These are phyloP conservation scores for Cubamyces lactineus DNA, from an alignment of 768 basidiomycete species.

Conservation along the genomic window DNA sequence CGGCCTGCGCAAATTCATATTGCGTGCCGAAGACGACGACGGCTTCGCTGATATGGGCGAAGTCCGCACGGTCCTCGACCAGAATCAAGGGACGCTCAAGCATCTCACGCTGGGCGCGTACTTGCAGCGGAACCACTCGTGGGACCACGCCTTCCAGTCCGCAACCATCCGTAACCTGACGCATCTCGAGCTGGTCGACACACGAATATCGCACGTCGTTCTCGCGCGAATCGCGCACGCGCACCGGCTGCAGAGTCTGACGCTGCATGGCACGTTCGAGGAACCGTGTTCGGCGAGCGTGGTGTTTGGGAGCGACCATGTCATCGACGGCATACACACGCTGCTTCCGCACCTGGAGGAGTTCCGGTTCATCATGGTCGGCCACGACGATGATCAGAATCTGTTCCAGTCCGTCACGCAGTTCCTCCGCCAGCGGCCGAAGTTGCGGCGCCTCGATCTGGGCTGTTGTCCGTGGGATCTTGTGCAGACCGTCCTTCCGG, in stretches of 20 bases:
- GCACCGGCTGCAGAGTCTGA: slow-evolving; percentile 61
- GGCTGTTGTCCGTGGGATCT: slow-evolving; percentile 71
- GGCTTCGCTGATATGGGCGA: slow-evolving; percentile 73
- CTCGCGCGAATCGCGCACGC: slow-evolving; percentile 66
- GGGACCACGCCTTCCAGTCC: slow-evolving; percentile 67
- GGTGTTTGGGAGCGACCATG: slow-evolving; percentile 63
- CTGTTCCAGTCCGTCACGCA: slow-evolving; percentile 59
- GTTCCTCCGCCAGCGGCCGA: slow-evolving; percentile 53
- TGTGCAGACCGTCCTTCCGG: slow-evolving; percentile 52
- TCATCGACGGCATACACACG: slow-evolving; percentile 59
- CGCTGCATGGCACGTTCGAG: slow-evolving; percentile 67
- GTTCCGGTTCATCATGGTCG: slow-evolving; percentile 67
- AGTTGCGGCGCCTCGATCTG: slow-evolving; percentile 59
- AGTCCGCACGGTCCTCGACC: slow-evolving; percentile 63
- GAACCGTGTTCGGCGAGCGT: slow-evolving; percentile 59
- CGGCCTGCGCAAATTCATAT: slow-evolving; percentile 63
- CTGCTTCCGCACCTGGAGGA: slow-evolving; percentile 64
- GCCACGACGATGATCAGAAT: slow-evolving; percentile 56
- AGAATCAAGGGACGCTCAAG: slow-evolving; percentile 56
- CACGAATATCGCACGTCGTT: slow-evolving; percentile 65
- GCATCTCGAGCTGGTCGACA: slow-evolving; percentile 71
- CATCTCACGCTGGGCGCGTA: slow-evolving; percentile 75
- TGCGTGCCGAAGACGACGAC: slow-evolving; percentile 72
- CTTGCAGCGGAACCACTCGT: slow-evolving; percentile 63
- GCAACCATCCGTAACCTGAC: slow-evolving; percentile 67